Evolutionary conservation across 257 asterid genomes (phyloP), one percentile per base, ranked within the genome.

Genomic region (Marsdenia floribunda): DNA sequence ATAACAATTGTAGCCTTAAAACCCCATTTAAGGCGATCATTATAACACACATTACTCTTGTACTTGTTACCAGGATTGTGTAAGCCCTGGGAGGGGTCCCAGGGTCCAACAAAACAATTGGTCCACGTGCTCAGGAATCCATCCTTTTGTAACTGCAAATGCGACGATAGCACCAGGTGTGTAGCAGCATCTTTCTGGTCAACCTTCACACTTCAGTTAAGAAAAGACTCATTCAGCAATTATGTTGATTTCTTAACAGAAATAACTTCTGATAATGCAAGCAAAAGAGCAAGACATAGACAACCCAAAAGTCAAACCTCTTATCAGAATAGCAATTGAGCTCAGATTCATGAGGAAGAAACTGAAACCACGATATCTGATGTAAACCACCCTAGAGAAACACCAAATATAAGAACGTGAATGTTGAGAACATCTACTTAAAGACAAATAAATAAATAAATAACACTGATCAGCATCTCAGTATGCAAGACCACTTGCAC

Each of bases 81-180:
- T 80, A 84, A 76, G 73, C 99, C 99, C 90, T 92, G 99, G 55
- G 99, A 95, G 81, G 99, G 99, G 75, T 95, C 99, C 99, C 99
- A 95, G 49, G 99, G 98, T 78, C 98, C 98, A 54, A 95, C 97
- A 83, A 95, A 95, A 69, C 95, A 92, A 85, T 95, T 95, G 73
- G 96, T 95, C 99, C 99, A 92, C 64, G 98, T 71, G 74, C 98
- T 90, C 80, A 95, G 96, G 84, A 92, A 88, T 69, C 97, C 96
- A 78, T 92, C 98, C 83, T 86, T 88, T 85, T 92, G 99, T 86
- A 95, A 87, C 85, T 88, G 97, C 68, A 90, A 80, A 79, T 90
- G 98, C 42, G 97, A 92, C 46, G 96, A 89, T 81, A 92, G 92
- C 82, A 95, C 93, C 46, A 86, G 87, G 54, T 73, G 78, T 24